A percentile compares a stretch with the other conserved stretches of the same genome.
Conservation (phyloP, 176 grass and related monocot genomes). For the Poa annua region DNA sequence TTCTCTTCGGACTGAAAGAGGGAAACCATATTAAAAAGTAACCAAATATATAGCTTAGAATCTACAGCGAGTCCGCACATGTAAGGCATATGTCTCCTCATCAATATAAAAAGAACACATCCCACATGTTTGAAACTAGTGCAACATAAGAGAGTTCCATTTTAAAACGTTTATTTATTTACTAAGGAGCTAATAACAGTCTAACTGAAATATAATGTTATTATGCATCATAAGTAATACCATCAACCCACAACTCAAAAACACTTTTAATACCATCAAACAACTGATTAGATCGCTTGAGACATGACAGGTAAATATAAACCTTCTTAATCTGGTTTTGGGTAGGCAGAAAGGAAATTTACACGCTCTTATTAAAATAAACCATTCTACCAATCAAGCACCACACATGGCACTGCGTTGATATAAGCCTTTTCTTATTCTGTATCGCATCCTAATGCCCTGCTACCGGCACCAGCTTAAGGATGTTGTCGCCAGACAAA, state of each 20-base stretch:
- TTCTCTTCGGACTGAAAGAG: slow-evolving; percentile 78
- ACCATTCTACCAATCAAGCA: neutral
- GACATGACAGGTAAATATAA: slow-evolving; percentile 1
- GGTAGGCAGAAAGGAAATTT: slow-evolving; percentile 24
- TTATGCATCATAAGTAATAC: slow-evolving; percentile 16
- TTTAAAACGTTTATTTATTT: neutral
- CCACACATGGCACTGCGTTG: slow-evolving; percentile 9
- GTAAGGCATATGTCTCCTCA: neutral
- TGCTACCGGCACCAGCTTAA: slow-evolving; percentile 17
- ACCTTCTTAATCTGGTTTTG: slow-evolving; percentile 2
- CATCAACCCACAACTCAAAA: neutral
- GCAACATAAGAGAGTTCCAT: neutral
- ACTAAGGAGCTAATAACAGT: neutral
- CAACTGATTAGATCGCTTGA: neutral
- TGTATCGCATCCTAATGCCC: neutral
- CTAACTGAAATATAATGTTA: neutral
- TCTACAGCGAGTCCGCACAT: neutral
- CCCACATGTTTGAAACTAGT: slow-evolving; percentile 11
- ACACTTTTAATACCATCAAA: neutral
- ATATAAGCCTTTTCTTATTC: slow-evolving; percentile 16
- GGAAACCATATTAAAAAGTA: slow-evolving; percentile 18
- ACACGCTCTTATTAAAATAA: slow-evolving; percentile 15
- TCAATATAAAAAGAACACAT: neutral
- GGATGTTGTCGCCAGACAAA: slow-evolving; percentile 15
- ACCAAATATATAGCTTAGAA: slow-evolving; percentile 4